phyloP scores from a whole-genome alignment of 371 early-diverging fungal genomes.

The Lichtheimia hyalospora region DNA sequence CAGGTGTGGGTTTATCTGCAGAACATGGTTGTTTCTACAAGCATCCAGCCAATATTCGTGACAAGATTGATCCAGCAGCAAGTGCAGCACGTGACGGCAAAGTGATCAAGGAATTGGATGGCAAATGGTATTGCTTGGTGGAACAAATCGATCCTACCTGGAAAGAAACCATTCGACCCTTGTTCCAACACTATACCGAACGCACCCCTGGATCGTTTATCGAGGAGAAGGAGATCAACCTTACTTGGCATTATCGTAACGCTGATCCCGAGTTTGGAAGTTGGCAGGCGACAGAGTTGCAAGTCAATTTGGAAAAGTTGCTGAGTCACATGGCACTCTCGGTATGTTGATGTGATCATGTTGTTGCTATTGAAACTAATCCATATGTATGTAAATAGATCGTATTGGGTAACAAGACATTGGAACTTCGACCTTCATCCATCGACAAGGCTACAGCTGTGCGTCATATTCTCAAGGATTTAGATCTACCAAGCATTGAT shows the following conservation, averaged over 20 bases:
- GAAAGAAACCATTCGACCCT: conserved; percentile 88
- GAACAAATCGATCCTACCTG: conserved; percentile 89
- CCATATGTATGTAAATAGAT: conserved; percentile 46
- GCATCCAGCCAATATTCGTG: conserved; percentile 74
- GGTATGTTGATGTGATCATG: conserved; percentile 36
- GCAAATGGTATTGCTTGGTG: conserved; percentile 86
- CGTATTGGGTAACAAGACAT: conserved; percentile 90
- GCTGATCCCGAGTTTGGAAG: conserved; percentile 88
- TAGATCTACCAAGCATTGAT: conserved; percentile 50
- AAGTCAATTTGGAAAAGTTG: conserved; percentile 92
- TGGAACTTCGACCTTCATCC: conserved; percentile 90
- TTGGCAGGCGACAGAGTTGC: conserved; percentile 79
- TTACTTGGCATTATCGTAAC: conserved; percentile 93
- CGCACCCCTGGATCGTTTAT: conserved; percentile 94
- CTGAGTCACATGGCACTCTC: conserved; percentile 91
- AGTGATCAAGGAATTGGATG: conserved; percentile 50
- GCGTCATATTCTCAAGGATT: conserved; percentile 84
- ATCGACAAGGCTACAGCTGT: conserved; percentile 91
- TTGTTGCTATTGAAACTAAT: neutral
- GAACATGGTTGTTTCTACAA: conserved; percentile 97
- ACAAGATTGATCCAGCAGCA: conserved; percentile 33
- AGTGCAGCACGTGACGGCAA: conserved; percentile 59
- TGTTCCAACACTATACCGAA: conserved; percentile 93
- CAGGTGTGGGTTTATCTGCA: conserved; percentile 88
- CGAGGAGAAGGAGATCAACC: conserved; percentile 87